Evolutionary conservation across 2,329 filamentous ascomycete genomes (phyloP).

Genomic region (Fusarium penzigii): DNA sequence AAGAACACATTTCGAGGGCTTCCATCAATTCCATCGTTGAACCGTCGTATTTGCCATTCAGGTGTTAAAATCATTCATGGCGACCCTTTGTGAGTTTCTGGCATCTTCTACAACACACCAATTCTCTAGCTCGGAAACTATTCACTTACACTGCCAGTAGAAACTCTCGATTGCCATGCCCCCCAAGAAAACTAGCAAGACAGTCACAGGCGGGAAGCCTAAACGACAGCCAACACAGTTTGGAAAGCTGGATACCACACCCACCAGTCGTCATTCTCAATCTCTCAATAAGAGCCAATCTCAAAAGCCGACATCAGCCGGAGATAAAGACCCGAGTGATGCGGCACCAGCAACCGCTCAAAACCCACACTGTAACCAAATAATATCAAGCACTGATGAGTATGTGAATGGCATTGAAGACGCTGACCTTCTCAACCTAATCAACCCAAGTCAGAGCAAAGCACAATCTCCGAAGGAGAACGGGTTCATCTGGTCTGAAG

Average conservation of each 20-base stretch:
- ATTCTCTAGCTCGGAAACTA: background rate
- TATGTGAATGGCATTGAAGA: slow-evolving; percentile 29
- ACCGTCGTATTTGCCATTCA: too few relatives aligned
- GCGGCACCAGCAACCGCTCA: background rate
- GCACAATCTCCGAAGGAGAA: background rate
- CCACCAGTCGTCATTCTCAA: slow-evolving; percentile 29
- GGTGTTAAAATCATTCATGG: too few relatives aligned
- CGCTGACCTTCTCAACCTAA: slow-evolving; percentile 22
- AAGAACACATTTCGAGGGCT: too few relatives aligned
- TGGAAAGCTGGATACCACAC: slow-evolving; percentile 36
- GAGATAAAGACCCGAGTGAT: background rate
- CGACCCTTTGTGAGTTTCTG: background rate
- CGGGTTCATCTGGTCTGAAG: slow-evolving; percentile 33
- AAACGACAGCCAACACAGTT: slow-evolving; percentile 23
- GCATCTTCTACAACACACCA: background rate
- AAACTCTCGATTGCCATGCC: slow-evolving; percentile 12
- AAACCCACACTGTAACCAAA: background rate
- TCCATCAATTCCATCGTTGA: too few relatives aligned
- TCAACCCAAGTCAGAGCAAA: background rate
- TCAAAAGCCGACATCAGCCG: background rate
- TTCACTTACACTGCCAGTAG: background rate
- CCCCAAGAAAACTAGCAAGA: slow-evolving; percentile 13
- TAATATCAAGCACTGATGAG: slow-evolving; percentile 3
- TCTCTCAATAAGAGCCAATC: slow-evolving; percentile 7
- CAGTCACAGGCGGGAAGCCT: slow-evolving; percentile 14